Base-by-base conservation (phyloP, 2,329 filamentous ascomycete genomes). In the Aspergillus vadensis region DNA sequence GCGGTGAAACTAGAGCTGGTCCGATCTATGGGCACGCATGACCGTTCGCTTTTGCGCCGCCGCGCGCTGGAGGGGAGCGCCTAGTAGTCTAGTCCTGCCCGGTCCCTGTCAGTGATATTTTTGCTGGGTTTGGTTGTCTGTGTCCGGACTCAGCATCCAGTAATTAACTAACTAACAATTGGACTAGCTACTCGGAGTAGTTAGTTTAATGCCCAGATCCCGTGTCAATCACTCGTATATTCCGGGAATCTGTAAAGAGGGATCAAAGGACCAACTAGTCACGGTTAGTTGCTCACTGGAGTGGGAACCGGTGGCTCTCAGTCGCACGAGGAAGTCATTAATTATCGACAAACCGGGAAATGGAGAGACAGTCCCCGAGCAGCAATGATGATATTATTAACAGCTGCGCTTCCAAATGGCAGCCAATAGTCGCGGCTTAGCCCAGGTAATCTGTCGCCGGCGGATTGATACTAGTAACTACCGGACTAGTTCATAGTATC, bases 21-120 rank as follows among this genome's bases (percentile, higher is more conserved):
- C 60, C 61, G 67, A 72, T 68, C 65, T 67, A 68, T 65, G 68
- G 65, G 68, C 64, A 71, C 71, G 67, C 71, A 74, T 74, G 70
- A 73, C 69, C 69, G 63, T 65, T 67, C 61, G 59, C 60, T 66
- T 36, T 57, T 63, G 63, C 67, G 65, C 61, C 63, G 66, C 62
- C 53, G 44, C 48, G 55, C 23, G 51, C 44, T 58, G 58, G 66
- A 67, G 66, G 63, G 65, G 67, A 69, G 65, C 63, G 64, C 61
- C 68, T 68, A 65, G 63, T 49, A 27, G 64, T 60, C 68, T 68
- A 65, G 63, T 49, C 47, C 47, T 50, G 47, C 27, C 47, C 47
- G 48, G 56, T 50, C 56, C 56, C 56, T 58, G 48, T 58, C 57
- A 59, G 44, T 56, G 25, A 27, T 27, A 8, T 27, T 23, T 23